phyloP scores from a whole-genome alignment of 2,329 filamentous ascomycete genomes.

The Fusarium fujikuroi region DNA sequence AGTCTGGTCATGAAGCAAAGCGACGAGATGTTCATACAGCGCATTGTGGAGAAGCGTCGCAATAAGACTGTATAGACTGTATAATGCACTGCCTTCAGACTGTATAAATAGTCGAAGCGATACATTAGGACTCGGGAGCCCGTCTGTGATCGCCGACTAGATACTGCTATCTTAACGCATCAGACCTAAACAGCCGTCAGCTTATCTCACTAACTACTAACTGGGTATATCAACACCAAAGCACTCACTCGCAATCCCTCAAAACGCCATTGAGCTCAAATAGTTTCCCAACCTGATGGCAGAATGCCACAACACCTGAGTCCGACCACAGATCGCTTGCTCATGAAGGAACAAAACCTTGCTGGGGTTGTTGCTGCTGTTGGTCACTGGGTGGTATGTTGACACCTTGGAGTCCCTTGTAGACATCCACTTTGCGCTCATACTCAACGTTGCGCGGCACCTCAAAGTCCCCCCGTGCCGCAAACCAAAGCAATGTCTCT shows the following conservation, averaged over 20 bases:
- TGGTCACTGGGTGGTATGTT: constrained; percentile 45
- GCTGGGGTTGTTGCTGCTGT: constrained; percentile 7
- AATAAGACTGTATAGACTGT: not conserved
- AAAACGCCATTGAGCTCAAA: not conserved
- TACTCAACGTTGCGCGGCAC: constrained; percentile 59
- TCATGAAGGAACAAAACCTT: constrained; percentile 29
- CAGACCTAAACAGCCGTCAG: constrained; percentile 21
- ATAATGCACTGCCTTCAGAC: not conserved
- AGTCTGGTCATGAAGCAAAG: not conserved
- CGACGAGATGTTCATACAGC: not conserved
- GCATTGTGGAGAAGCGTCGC: not conserved
- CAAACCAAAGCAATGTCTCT: constrained; percentile 61
- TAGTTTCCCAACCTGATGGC: not conserved
- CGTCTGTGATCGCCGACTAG: not conserved
- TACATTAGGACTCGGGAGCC: not conserved
- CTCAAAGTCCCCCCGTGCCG: constrained; percentile 56
- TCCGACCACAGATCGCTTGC: not conserved
- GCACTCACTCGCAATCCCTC: constrained; percentile 1
- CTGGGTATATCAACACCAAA: constrained; percentile 15
- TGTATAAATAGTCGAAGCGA: not conserved
- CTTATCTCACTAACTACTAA: constrained; percentile 13
- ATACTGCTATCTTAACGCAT: not conserved
- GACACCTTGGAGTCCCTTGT: constrained; percentile 50
- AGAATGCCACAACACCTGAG: not conserved
- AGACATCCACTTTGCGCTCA: constrained; percentile 49